Percentiles rank a stretch among this genome's conserved stretches.
phyloP scores from a whole-genome alignment of 2,329 filamentous ascomycete genomes.

The Ramichloridium luteum region DNA sequence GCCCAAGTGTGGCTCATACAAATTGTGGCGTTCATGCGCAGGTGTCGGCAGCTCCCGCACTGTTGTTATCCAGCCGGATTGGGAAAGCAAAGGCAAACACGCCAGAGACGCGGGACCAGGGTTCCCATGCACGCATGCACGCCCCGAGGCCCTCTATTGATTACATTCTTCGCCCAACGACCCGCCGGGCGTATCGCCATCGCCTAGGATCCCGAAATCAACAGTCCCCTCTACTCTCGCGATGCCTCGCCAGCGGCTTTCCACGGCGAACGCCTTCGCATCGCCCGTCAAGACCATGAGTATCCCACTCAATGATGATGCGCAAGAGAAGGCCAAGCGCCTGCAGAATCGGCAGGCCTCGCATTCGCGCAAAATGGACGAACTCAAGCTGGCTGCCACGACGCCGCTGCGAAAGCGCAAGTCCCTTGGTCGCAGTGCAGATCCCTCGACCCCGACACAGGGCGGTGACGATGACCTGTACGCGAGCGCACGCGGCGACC shows the following conservation, averaged over 20 bases:
- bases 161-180: too few relatives aligned
- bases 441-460: conserved; percentile 42
- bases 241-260: conserved; percentile 23
- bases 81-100: too few relatives aligned
- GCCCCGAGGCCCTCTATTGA: too few relatives aligned
- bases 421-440: conserved; percentile 22
- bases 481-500: conserved; percentile 50
- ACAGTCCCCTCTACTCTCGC: conserved; percentile 3
- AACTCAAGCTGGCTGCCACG: conserved; percentile 69
- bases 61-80: too few relatives aligned
- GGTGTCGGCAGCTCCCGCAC: too few relatives aligned
- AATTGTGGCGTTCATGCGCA: too few relatives aligned
- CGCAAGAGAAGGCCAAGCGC: conserved; percentile 77
- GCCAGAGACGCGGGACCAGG: too few relatives aligned
- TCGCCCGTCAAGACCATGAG: conserved; percentile 44
- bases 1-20: too few relatives aligned
- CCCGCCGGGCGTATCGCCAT: too few relatives aligned
- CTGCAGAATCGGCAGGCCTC: conserved; percentile 77
- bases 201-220: too few relatives aligned
- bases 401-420: conserved; percentile 40
- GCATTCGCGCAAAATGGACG: conserved; percentile 83
- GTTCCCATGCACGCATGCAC: too few relatives aligned
- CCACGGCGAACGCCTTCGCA: conserved; percentile 30
- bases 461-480: conserved; percentile 39
- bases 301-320: conserved; percentile 94